Conservation (phyloP, 148 eudicot genomes). For the Cornus suecica region DNA sequence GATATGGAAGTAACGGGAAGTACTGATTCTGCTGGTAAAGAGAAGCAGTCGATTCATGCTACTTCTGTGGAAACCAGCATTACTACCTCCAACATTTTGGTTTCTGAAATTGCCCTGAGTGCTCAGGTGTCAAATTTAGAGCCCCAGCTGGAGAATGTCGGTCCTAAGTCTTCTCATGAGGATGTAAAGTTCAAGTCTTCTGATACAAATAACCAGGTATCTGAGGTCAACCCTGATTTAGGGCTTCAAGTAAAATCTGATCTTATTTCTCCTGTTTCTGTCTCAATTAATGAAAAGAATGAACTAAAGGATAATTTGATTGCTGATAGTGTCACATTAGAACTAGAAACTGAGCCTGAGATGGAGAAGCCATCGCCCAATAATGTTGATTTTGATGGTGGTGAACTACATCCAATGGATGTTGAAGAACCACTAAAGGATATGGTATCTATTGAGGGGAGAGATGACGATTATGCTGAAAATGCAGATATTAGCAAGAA, state of each 20-base stretch:
- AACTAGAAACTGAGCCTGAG: constrained; percentile 85
- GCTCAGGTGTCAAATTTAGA: constrained; percentile 12
- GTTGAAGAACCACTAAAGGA: constrained; percentile 64
- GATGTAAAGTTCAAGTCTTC: constrained; percentile 49
- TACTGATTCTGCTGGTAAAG: constrained; percentile 25
- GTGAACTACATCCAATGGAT: constrained; percentile 67
- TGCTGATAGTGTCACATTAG: constrained; percentile 96
- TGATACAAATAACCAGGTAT: constrained; percentile 78
- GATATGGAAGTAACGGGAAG: constrained; percentile 22
- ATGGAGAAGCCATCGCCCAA: constrained; percentile 73
- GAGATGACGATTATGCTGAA: constrained; percentile 35
- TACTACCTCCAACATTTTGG: constrained; percentile 18
- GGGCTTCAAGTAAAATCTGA: constrained; percentile 87
- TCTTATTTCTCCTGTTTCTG: constrained; percentile 83
- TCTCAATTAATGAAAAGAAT: constrained; percentile 72
- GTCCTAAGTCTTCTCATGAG: constrained; percentile 36
- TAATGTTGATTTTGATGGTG: constrained; percentile 52
- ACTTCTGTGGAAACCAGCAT: constrained; percentile 28
- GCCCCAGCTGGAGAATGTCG: constrained; percentile 23
- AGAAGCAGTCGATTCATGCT: constrained; percentile 15
- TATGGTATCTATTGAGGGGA: constrained; percentile 52
- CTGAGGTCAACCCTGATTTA: constrained; percentile 85
- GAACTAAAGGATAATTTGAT: constrained; percentile 82
- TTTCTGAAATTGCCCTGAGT: constrained; percentile 24
- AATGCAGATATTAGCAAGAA: constrained; percentile 58